phyloP scores from a whole-genome alignment of 2,329 filamentous ascomycete genomes.

The Neoascochyta sp. region DNA sequence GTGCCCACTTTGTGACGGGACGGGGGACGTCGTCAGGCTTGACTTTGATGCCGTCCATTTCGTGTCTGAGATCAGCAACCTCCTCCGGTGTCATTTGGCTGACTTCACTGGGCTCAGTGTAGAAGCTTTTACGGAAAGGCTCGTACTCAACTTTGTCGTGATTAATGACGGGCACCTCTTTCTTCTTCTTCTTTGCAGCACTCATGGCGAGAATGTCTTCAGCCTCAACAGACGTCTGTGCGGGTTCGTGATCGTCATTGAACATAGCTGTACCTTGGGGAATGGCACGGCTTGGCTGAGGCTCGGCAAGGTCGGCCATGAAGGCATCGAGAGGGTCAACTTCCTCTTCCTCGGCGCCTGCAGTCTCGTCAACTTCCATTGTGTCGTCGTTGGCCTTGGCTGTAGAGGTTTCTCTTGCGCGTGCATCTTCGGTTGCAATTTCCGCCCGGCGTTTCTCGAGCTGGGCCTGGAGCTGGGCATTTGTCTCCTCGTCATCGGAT shows the following conservation, averaged over 20 bases:
- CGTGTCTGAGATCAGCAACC: slow-evolving; percentile 72
- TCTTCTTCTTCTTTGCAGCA: slow-evolving; percentile 79
- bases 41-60: slow-evolving; percentile 94
- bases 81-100: slow-evolving; percentile 80
- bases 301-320: slow-evolving; percentile 65
- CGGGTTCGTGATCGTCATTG: slow-evolving; percentile 73
- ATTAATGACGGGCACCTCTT: slow-evolving; percentile 84
- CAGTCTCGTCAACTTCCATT: slow-evolving; percentile 55
- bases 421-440: slow-evolving; percentile 41
- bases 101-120: slow-evolving; percentile 83
- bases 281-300: slow-evolving; percentile 43
- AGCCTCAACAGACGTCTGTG: slow-evolving; percentile 59
- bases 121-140: slow-evolving; percentile 89
- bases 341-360: slow-evolving; percentile 60
- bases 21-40: slow-evolving; percentile 72
- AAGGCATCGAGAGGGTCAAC: slow-evolving; percentile 94
- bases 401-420: slow-evolving; percentile 41
- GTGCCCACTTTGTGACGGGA: slow-evolving; percentile 93
- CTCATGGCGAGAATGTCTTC: slow-evolving; percentile 51
- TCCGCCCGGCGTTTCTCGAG: slow-evolving; percentile 70
- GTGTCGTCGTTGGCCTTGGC: slow-evolving; percentile 36
- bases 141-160: slow-evolving; percentile 83
- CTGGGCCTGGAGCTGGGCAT: slow-evolving; percentile 78
- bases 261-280: slow-evolving; percentile 82
- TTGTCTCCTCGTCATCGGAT: slow-evolving; percentile 82